phyloP scores from a whole-genome alignment of 768 basidiomycete genomes.

The Pleurotus citrinopileatus region DNA sequence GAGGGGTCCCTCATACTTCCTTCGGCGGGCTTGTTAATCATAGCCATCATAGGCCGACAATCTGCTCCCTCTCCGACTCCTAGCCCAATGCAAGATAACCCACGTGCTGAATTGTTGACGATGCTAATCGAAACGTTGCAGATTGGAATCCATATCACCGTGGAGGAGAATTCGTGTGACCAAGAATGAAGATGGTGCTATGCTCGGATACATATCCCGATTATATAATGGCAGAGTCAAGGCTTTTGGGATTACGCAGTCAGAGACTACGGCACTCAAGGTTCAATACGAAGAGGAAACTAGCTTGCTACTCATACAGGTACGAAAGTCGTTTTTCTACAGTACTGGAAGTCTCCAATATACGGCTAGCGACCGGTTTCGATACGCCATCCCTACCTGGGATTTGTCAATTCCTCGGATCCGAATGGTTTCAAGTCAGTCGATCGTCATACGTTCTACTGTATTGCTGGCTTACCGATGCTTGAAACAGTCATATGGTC shows the following conservation, averaged over 20 bases:
- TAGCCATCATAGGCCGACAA: neutral
- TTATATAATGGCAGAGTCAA: neutral
- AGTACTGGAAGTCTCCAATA: too few relatives aligned
- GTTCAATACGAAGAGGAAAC: too few relatives aligned
- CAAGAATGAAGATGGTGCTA: neutral
- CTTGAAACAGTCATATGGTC: too few relatives aligned
- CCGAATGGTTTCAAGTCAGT: too few relatives aligned
- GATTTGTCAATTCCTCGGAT: too few relatives aligned
- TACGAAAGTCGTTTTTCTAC: too few relatives aligned
- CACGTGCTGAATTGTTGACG: neutral
- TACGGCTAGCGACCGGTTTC: too few relatives aligned
- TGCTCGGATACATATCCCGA: neutral
- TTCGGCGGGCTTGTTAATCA: neutral
- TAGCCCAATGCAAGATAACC: neutral
- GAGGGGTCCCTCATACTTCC: neutral
- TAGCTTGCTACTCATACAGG: too few relatives aligned
- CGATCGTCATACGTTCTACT: too few relatives aligned
- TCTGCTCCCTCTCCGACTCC: slow-evolving; percentile 1
- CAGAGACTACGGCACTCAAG: neutral
- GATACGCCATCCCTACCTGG: too few relatives aligned
- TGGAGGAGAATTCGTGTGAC: neutral
- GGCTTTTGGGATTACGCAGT: neutral
- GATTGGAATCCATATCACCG: neutral
- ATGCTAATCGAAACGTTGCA: neutral
- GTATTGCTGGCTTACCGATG: too few relatives aligned